Base-by-base conservation (phyloP, 164 flowering plant species). In the Santalum album region DNA sequence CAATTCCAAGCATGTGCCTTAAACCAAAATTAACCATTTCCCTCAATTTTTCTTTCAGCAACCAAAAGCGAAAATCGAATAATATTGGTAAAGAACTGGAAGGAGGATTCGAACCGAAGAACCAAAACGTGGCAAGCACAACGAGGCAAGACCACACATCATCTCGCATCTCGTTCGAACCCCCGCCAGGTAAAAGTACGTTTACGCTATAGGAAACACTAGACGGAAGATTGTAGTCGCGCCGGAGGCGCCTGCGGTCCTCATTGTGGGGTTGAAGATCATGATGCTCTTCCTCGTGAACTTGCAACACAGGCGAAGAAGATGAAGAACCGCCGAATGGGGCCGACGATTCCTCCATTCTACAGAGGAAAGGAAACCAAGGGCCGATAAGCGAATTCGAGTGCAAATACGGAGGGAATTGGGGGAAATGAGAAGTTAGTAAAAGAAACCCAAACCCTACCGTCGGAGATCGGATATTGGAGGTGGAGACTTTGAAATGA, bases 111-210 rank as follows among this genome's bases (percentile, higher is more conserved):
- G 12, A 53, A 84, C 90, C 87, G 40, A 79, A 74, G 66, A 79
- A 68, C 77, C 87, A 84, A 52, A 84, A 81, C 1, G 82, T 72
- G 24, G 71, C 54, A 9, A 74, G 69, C 27, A 79, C 76, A 21
- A 72, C 56, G 25, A 75, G 53, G 63, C 81, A 81, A 0, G 78
- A 79, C 76, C 80, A 78, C 9, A 71, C 57, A 32, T 84, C 83
- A 26, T 78, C 76, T 12, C 74, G 43, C 53, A 45, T 39, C 2
- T 40, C 69, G 7, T 40, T 7, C 14, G 68, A 26, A 1, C 58
- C 25, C 2, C 19, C 48, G 23, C 64, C 62, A 0, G 65, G 54
- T 9, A 63, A 18, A 6, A 66, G 55, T 12, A 72, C 12, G 47
- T 59, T 70, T 20, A 64, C 34, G 15, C 59, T 60, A 51, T 69